A percentile compares a stretch with the other conserved stretches of the same genome.
Evolutionary conservation across 345 rosid species (phyloP).

Genomic region (Populus deltoides): DNA sequence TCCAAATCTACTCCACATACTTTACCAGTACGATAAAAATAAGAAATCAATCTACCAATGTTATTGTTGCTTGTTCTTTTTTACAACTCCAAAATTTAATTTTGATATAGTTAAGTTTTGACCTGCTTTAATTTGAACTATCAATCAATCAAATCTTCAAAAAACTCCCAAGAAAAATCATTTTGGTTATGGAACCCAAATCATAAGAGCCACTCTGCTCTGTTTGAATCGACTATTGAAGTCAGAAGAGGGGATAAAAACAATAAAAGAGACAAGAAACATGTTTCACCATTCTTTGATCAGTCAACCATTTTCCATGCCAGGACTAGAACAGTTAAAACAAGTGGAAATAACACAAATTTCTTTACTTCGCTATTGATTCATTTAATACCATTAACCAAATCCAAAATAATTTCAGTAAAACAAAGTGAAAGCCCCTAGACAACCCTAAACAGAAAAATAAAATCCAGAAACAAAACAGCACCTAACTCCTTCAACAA

Average conservation of each 20-base stretch:
- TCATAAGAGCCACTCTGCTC: background rate
- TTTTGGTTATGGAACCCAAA: background rate
- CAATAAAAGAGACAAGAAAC: background rate
- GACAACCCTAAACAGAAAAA: constrained; percentile 8
- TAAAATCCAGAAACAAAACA: background rate
- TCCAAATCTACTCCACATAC: background rate
- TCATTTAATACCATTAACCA: background rate
- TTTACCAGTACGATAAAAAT: background rate
- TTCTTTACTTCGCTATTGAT: background rate
- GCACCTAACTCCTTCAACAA: background rate
- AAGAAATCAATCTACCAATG: background rate
- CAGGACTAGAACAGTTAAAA: background rate
- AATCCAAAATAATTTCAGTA: background rate
- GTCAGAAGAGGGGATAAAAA: background rate
- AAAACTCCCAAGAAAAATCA: background rate
- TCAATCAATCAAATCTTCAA: background rate
- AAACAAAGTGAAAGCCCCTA: background rate
- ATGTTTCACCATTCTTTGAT: background rate
- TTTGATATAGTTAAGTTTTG: background rate
- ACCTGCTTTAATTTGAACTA: background rate
- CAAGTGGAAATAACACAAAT: background rate
- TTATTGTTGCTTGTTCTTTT: background rate
- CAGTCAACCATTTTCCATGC: background rate
- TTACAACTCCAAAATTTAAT: background rate
- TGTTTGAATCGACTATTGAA: background rate